phyloP scores from a whole-genome alignment of 2,329 filamentous ascomycete species.

The Calonectria montana region DNA sequence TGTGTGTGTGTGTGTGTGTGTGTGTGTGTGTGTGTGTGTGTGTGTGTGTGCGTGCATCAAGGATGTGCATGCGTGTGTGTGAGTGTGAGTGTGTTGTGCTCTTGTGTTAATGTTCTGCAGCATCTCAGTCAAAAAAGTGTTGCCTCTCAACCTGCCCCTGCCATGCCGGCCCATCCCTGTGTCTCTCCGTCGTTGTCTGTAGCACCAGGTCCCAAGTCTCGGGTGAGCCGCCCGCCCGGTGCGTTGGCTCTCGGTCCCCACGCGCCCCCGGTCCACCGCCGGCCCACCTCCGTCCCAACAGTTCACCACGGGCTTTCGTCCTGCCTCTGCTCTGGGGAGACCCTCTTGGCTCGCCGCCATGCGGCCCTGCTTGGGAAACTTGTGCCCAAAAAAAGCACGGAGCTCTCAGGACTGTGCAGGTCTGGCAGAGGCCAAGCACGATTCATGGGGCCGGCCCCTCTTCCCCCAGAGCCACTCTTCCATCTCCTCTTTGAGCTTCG shows the following conservation, averaged over 20 bases:
- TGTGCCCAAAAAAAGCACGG: background rate
- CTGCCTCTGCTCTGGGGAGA: background rate
- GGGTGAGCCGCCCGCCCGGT: constrained; percentile 34
- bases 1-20: background rate
- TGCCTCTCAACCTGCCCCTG: background rate
- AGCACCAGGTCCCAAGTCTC: constrained; percentile 20
- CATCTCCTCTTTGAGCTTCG: constrained; percentile 34
- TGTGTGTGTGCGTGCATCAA: background rate
- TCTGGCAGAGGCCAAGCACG: constrained; percentile 17
- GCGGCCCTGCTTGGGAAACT: background rate
- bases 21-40: background rate
- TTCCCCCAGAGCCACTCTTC: constrained; percentile 27
- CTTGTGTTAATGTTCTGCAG: background rate
- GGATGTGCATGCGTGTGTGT: background rate
- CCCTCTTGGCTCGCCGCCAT: background rate
- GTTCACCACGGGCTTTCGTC: constrained; percentile 29
- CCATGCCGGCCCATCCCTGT: constrained; percentile 8
- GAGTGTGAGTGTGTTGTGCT: background rate
- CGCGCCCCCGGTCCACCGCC: constrained; percentile 28
- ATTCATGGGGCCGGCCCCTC: constrained; percentile 13
- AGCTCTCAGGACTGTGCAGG: background rate
- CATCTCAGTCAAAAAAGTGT: background rate
- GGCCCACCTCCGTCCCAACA: constrained; percentile 36
- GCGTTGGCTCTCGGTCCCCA: constrained; percentile 40
- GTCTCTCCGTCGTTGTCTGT: constrained; percentile 24